phyloP scores from a whole-genome alignment of 495 filamentous ascomycete species.

The Penicillium roqueforti region DNA sequence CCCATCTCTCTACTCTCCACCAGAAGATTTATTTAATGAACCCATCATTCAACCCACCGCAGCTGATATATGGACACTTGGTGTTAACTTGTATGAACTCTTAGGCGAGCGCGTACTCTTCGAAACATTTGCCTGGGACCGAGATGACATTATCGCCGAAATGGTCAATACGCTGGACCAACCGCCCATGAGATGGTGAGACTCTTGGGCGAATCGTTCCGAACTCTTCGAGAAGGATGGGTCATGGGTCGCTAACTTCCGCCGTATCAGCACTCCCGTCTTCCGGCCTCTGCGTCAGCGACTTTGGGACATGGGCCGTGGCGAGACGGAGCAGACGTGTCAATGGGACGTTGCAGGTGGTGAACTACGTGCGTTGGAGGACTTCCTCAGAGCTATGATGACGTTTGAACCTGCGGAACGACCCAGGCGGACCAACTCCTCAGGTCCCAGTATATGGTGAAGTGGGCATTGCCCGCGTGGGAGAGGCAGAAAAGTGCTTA shows the following conservation, averaged over 20 bases:
- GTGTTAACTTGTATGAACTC: slow-evolving; percentile 28
- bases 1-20: slow-evolving; percentile 24
- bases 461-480: slow-evolving; percentile 23
- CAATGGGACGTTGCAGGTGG: slow-evolving; percentile 27
- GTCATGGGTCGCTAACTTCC: slow-evolving; percentile 22
- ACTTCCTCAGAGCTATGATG: slow-evolving; percentile 33
- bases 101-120: slow-evolving; percentile 30
- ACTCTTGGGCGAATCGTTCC: slow-evolving; percentile 21
- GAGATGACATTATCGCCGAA: slow-evolving; percentile 26
- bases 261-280: slow-evolving; percentile 21
- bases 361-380: slow-evolving; percentile 29
- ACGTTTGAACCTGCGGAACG: slow-evolving; percentile 34
- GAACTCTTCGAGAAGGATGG: slow-evolving; percentile 24
- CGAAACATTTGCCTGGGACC: slow-evolving; percentile 25
- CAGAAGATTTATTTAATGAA: slow-evolving; percentile 25
- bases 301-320: slow-evolving; percentile 31
- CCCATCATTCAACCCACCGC: slow-evolving; percentile 21
- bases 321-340: slow-evolving; percentile 25
- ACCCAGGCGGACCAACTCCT: slow-evolving; percentile 27
- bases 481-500: slow-evolving; percentile 11
- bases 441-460: slow-evolving; percentile 20
- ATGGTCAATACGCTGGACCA: slow-evolving; percentile 28
- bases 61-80: slow-evolving; percentile 32
- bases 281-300: slow-evolving; percentile 22
- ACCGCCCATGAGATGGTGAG: slow-evolving; percentile 25